Percentiles rank a stretch among this genome's conserved stretches.
phyloP scores from a whole-genome alignment of 2,329 filamentous ascomycete genomes.

The Exophiala oligosperma region DNA sequence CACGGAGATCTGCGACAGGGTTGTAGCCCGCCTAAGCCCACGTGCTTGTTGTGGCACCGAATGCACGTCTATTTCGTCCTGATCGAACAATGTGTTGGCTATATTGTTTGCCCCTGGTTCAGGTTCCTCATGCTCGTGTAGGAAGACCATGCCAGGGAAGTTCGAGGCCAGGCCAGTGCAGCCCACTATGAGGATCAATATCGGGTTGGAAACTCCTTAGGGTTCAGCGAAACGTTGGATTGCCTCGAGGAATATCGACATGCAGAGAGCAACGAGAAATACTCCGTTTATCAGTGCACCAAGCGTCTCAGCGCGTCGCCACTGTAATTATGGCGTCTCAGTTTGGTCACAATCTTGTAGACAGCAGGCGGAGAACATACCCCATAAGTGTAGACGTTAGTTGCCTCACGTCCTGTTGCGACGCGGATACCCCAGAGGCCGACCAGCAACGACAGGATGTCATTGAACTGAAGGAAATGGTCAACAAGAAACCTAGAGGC shows the following conservation, averaged over 20 bases:
- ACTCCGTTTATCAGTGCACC: constrained; percentile 96
- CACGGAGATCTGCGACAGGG: constrained; percentile 4
- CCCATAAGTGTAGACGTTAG: constrained; percentile 93
- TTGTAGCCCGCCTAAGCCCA: not conserved
- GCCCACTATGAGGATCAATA: constrained; percentile 84
- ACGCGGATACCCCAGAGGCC: constrained; percentile 93
- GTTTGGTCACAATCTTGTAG: constrained; percentile 1
- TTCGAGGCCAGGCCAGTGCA: constrained; percentile 83
- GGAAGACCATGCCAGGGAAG: constrained; percentile 79
- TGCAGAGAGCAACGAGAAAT: constrained; percentile 91
- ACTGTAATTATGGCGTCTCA: constrained; percentile 51
- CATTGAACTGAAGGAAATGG: constrained; percentile 67
- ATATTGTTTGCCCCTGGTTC: not conserved
- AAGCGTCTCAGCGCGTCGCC: constrained; percentile 93
- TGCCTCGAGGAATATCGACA: constrained; percentile 96
- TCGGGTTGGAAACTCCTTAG: constrained; percentile 78
- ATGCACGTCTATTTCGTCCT: constrained; percentile 44
- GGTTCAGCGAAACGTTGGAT: constrained; percentile 88
- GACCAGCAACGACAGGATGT: constrained; percentile 88
- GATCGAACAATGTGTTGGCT: constrained; percentile 43
- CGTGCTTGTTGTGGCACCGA: constrained; percentile 49
- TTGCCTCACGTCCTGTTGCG: constrained; percentile 72
- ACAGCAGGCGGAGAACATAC: constrained; percentile 52
- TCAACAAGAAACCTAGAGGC: not conserved
- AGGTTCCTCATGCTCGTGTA: constrained; percentile 72